Evolutionary conservation across 371 early-diverging fungal species (phyloP), one percentile per base, ranked within the genome.

Genomic region (Fennellomyces sp.): DNA sequence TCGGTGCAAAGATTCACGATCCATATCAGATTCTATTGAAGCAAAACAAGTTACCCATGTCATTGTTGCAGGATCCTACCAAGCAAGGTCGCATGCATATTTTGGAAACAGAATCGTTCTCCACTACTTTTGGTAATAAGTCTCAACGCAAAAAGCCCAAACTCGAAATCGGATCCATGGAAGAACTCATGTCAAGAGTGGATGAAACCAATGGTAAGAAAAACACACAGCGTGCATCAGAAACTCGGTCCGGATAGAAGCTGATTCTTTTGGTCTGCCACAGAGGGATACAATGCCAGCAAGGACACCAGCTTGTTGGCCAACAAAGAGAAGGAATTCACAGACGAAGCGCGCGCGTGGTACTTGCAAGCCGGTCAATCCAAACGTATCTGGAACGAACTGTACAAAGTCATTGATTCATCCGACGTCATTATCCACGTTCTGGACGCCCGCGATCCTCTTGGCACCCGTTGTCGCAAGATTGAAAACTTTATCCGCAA

Each of bases 401-500:
- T 99, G 41, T 99, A 99, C 85, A 99, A 99, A 85, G 99, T 98
- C 41, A 91, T 99, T 36, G 99, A 99, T 76, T 94, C 96, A 12
- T 97, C 98, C 1, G 99, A 99, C 81, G 97, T 99, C 21, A 86
- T 99, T 52, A 89, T 98, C 42, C 99, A 99, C 66, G 99, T 99
- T 5, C 73, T 99, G 56, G 99, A 99, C 87, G 98, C 99, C 15
- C 89, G 99, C 62, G 98, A 99, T 78, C 99, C 99, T 15, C 71
- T 93, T 41, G 99, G 99, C 54, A 99, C 99, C 15, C 91, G 96
- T 42, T 99, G 99, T 81, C 78, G 78, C 25, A 93, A 91, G 57
- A 93, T 99, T 21, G 97, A 96, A 70, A 86, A 87, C 62, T 95
- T 93, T 68, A 74, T 99, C 30, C 93, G 94, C 73, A 94, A 94